Evolutionary conservation across 305 asterid genomes (phyloP).

Genomic region (Andrographis paniculata): DNA sequence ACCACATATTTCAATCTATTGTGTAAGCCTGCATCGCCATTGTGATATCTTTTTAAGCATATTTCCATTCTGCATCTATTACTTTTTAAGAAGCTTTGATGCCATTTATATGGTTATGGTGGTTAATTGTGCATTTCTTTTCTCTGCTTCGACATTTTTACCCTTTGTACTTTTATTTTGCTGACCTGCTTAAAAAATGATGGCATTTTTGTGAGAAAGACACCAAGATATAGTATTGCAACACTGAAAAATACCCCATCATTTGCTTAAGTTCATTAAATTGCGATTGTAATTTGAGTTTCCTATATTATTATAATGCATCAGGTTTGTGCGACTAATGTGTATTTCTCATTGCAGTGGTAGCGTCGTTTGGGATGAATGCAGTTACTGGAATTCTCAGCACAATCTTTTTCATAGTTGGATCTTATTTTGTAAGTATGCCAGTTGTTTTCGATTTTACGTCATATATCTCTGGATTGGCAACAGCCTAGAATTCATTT

Average conservation of each 20-base stretch:
- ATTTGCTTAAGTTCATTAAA: background rate
- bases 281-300: too few relatives aligned
- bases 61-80: conserved; percentile 1
- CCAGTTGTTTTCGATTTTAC: background rate
- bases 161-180: background rate
- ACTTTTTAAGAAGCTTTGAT: background rate
- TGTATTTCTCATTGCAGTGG: conserved; percentile 39
- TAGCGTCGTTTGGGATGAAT: conserved; percentile 45
- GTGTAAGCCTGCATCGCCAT: conserved; percentile 28
- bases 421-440: conserved; percentile 66
- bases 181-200: background rate
- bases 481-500: background rate
- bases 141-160: background rate
- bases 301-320: background rate
- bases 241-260: too few relatives aligned
- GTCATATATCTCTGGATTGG: background rate
- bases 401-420: conserved; percentile 32
- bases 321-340: conserved; percentile 3
- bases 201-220: too few relatives aligned
- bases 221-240: too few relatives aligned
- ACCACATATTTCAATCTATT: conserved; percentile 30
- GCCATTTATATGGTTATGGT: background rate
- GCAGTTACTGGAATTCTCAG: conserved; percentile 36
- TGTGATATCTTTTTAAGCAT: conserved; percentile 2
- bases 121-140: too few relatives aligned